Percentiles rank a stretch among this genome's conserved stretches.
Evolutionary conservation across 2,329 filamentous ascomycete species (phyloP).

Genomic region (Epicoccum sorghinum): DNA sequence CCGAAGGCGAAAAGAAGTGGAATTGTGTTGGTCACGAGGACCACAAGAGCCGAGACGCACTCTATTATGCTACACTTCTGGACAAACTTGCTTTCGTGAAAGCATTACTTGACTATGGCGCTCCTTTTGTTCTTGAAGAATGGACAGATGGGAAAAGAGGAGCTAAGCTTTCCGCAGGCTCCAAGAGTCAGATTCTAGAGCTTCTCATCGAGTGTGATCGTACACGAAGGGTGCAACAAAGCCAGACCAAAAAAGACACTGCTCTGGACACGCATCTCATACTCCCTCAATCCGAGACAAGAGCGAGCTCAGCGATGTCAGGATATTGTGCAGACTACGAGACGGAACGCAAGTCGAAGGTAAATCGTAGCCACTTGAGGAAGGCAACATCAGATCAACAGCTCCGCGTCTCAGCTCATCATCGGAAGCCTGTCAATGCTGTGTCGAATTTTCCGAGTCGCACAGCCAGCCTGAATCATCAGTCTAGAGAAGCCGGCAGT

Average conservation of each 20-base stretch:
- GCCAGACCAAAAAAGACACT: not conserved
- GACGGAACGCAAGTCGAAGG: not conserved
- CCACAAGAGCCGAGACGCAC: conserved; percentile 32
- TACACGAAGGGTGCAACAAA: not conserved
- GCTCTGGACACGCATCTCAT: not conserved
- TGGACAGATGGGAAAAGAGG: conserved; percentile 26
- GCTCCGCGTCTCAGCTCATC: not conserved
- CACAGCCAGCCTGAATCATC: not conserved
- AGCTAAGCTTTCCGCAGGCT: conserved; percentile 7
- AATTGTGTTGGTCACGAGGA: conserved; percentile 43
- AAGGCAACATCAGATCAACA: not conserved
- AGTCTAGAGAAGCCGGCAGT: not conserved
- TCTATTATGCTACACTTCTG: conserved; percentile 37
- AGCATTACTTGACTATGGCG: conserved; percentile 35
- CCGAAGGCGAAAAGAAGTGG: conserved; percentile 23
- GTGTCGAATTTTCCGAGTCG: not conserved
- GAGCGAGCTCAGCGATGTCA: conserved; percentile 4
- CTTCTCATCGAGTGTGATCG: not conserved
- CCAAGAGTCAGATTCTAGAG: not conserved
- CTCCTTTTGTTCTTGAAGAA: conserved; percentile 32
- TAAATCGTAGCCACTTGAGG: not conserved
- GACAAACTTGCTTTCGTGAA: conserved; percentile 36
- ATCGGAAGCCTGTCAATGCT: not conserved
- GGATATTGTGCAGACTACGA: conserved; percentile 10
- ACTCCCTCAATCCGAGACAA: not conserved